Evolutionary conservation across 208 protist genomes (phyloP).

Genomic region (Endotrypanum monterogeii): DNA sequence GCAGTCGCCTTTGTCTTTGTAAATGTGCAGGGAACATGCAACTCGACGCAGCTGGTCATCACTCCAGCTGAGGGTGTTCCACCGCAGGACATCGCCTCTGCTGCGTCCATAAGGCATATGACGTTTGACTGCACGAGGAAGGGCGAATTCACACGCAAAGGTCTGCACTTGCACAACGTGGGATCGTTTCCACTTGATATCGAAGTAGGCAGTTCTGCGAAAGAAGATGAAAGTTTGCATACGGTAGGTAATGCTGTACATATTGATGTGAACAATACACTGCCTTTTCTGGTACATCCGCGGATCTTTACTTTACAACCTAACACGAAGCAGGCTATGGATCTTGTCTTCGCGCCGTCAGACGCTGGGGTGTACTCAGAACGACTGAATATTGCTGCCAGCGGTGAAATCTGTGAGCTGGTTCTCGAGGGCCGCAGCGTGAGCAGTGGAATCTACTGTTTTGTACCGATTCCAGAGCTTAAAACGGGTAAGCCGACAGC

Average conservation of each 20-base stretch:
- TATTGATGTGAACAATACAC: background rate
- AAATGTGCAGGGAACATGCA: conserved; percentile 51
- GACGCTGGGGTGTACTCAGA: conserved; percentile 23
- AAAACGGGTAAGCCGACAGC: conserved; percentile 7
- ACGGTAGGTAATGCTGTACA: background rate
- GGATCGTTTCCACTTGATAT: conserved; percentile 65
- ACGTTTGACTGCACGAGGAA: conserved; percentile 43
- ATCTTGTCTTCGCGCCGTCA: conserved; percentile 25
- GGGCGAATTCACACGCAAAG: conserved; percentile 22
- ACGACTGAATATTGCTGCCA: conserved; percentile 23
- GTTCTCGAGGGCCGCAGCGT: conserved; percentile 27
- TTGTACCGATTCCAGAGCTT: conserved; percentile 15
- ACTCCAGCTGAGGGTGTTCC: conserved; percentile 20
- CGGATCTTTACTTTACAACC: conserved; percentile 27
- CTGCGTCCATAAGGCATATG: conserved; percentile 13
- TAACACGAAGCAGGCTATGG: conserved; percentile 19
- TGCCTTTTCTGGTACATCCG: conserved; percentile 31
- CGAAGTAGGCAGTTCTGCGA: conserved; percentile 21
- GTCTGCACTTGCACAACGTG: conserved; percentile 49
- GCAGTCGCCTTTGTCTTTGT: conserved; percentile 17
- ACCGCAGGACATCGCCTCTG: conserved; percentile 19
- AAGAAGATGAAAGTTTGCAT: background rate
- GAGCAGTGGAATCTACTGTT: conserved; percentile 21
- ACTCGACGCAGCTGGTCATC: conserved; percentile 53
- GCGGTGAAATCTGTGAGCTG: conserved; percentile 25